These are phyloP conservation scores for Fraxinus quadrangulata DNA, from an alignment of 257 asterid species.

Conservation along the genomic window DNA sequence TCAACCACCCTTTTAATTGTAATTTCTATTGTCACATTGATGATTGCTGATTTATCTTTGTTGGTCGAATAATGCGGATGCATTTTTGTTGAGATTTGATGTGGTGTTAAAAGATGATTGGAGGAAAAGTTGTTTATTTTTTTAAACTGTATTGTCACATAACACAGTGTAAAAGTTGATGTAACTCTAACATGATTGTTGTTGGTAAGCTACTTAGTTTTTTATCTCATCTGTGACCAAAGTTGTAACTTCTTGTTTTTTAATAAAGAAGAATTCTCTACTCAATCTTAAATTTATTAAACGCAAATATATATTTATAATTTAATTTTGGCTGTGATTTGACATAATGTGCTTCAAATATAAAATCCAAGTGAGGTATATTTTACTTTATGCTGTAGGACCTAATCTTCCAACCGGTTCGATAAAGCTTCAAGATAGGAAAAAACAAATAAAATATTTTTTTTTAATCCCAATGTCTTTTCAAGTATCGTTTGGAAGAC, in stretches of 20 bases:
- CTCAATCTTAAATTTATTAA: no score
- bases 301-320: background rate
- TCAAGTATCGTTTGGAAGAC: slow-evolving; percentile 26
- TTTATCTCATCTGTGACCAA: slow-evolving; percentile 86
- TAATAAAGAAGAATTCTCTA: background rate
- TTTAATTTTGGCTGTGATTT: slow-evolving; percentile 15
- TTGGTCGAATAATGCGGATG: slow-evolving; percentile 17
- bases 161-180: no score
- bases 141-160: no score
- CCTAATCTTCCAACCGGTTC: slow-evolving; percentile 32
- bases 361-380: slow-evolving; percentile 41
- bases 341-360: slow-evolving; percentile 31
- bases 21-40: slow-evolving; percentile 88
- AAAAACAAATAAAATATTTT: slow-evolving; percentile 14
- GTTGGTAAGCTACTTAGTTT: slow-evolving; percentile 57
- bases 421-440: slow-evolving; percentile 7
- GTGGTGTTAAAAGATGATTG: no score
- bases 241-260: slow-evolving; percentile 82
- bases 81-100: no score
- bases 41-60: slow-evolving; percentile 87
- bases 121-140: no score
- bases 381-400: slow-evolving; percentile 42
- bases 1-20: slow-evolving; percentile 97
- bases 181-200: slow-evolving; percentile 9
- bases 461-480: slow-evolving; percentile 27